Evolutionary conservation across 148 eudicot genomes (phyloP).

Genomic region (Hydrangea macrophylla): DNA sequence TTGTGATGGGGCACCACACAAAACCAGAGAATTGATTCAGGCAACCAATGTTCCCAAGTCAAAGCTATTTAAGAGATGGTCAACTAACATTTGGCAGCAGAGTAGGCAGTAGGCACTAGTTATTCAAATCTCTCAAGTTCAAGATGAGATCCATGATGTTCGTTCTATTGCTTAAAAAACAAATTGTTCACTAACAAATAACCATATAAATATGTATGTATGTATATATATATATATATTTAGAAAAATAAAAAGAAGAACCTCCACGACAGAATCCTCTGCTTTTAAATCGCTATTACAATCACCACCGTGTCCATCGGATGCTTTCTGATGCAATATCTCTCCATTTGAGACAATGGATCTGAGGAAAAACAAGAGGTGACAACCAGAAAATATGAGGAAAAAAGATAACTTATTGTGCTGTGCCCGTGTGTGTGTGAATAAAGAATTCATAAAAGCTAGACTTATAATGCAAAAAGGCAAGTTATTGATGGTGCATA

Average conservation of each 20-base stretch:
- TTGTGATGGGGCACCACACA: not conserved
- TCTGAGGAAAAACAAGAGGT: constrained; percentile 29
- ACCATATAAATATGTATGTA: too few relatives aligned
- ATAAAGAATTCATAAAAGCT: not conserved
- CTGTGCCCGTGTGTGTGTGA: too few relatives aligned
- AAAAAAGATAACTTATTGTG: too few relatives aligned
- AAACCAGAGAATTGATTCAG: not conserved
- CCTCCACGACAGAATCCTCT: constrained; percentile 42
- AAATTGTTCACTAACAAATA: too few relatives aligned
- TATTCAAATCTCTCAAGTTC: not conserved
- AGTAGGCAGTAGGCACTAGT: too few relatives aligned
- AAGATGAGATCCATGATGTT: not conserved
- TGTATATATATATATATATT: too few relatives aligned
- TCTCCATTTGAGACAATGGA: constrained; percentile 56
- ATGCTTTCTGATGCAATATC: constrained; percentile 29
- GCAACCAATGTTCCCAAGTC: not conserved
- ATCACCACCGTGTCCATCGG: constrained; percentile 25
- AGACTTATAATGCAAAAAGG: not conserved
- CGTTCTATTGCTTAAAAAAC: not conserved
- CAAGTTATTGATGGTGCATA: constrained; percentile 20
- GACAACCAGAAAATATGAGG: not conserved
- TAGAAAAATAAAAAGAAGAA: constrained; percentile 15
- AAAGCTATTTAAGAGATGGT: not conserved
- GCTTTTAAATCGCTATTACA: constrained; percentile 23
- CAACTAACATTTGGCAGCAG: not conserved